A percentile compares a stretch with the other conserved stretches of the same genome.
Conservation (phyloP, 805 yeast genomes). For the Sungouiella blattae region DNA sequence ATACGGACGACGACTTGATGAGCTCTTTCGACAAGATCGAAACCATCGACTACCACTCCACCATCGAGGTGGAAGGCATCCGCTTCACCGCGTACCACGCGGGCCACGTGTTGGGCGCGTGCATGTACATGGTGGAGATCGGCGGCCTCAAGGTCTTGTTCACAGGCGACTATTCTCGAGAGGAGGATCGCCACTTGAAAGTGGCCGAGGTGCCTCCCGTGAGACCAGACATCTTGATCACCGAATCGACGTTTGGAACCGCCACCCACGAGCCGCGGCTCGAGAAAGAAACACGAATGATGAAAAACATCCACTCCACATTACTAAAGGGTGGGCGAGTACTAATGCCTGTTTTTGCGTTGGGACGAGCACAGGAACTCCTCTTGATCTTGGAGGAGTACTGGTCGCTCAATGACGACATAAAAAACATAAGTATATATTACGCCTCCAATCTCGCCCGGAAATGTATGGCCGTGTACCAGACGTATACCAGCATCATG, state of each 20-base stretch:
- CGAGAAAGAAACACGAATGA: slow-evolving; percentile 79
- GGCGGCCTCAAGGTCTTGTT: slow-evolving; percentile 86
- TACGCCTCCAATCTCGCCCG: slow-evolving; percentile 92
- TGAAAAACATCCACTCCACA: slow-evolving; percentile 80
- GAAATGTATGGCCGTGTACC: slow-evolving; percentile 96
- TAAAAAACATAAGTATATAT: slow-evolving; percentile 77
- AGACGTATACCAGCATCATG: slow-evolving; percentile 96
- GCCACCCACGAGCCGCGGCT: slow-evolving; percentile 91
- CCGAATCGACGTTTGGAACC: slow-evolving; percentile 97
- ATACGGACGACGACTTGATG: slow-evolving; percentile 86
- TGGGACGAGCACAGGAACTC: slow-evolving; percentile 95
- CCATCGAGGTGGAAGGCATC: slow-evolving; percentile 90
- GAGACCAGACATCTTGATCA: slow-evolving; percentile 84
- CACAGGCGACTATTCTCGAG: slow-evolving; percentile 97
- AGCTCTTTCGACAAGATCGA: slow-evolving; percentile 88
- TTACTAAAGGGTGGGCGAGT: slow-evolving; percentile 87
- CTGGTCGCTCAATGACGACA: slow-evolving; percentile 81
- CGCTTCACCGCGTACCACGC: slow-evolving; percentile 98
- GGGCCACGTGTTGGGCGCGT: slow-evolving; percentile 99
- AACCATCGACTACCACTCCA: slow-evolving; percentile 92
- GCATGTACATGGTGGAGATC: slow-evolving; percentile 93
- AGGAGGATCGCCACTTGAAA: slow-evolving; percentile 90
- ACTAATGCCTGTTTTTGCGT: slow-evolving; percentile 88
- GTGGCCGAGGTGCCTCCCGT: slow-evolving; percentile 90
- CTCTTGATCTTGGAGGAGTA: slow-evolving; percentile 89